Conservation (phyloP, 1,284 basidiomycete species). For the Thelephora terrestris region DNA sequence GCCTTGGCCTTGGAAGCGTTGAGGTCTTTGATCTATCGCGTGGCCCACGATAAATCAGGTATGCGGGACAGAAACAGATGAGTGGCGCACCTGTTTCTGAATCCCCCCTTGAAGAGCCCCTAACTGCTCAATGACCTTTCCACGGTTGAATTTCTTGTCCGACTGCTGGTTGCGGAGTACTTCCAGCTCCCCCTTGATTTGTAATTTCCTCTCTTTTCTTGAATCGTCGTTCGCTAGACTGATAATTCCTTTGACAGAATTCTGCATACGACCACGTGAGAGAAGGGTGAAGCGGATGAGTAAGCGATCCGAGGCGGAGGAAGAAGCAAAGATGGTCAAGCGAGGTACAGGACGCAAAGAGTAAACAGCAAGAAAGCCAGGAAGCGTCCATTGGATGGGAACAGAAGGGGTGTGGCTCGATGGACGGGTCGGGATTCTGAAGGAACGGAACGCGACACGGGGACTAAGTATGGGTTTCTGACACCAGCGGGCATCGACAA, state of each 20-base stretch:
- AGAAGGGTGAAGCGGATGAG: background rate
- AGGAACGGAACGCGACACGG: too few relatives aligned
- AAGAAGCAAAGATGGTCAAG: background rate
- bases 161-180: constrained; percentile 74
- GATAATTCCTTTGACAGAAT: constrained; percentile 74
- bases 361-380: too few relatives aligned
- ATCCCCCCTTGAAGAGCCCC: constrained; percentile 75
- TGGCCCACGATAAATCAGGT: constrained; percentile 3
- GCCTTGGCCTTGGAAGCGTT: constrained; percentile 77
- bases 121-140: constrained; percentile 77
- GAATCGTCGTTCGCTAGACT: constrained; percentile 45
- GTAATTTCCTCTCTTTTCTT: constrained; percentile 64
- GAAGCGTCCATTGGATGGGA: background rate
- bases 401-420: background rate
- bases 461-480: too few relatives aligned
- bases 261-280: constrained; percentile 35
- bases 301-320: background rate
- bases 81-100: constrained; percentile 63
- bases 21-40: constrained; percentile 73
- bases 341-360: background rate
- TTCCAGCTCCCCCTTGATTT: constrained; percentile 79
- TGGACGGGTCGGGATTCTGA: too few relatives aligned
- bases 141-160: constrained; percentile 65
- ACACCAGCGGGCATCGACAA: too few relatives aligned
- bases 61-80: constrained; percentile 6